Conservation (phyloP, 1,139 yeast genomes). For the Hyphopichia fennica region DNA sequence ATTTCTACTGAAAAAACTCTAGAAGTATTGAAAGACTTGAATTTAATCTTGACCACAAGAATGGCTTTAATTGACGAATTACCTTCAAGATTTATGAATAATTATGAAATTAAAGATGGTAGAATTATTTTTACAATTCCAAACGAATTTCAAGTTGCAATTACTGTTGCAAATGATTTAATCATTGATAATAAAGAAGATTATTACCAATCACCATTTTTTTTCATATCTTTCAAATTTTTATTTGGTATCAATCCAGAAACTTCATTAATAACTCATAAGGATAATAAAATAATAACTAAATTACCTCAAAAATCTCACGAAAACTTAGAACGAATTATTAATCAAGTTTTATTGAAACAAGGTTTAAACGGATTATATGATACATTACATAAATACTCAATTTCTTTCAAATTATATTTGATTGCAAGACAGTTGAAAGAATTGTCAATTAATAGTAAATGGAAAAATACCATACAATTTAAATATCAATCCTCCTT, state of each 20-base stretch:
- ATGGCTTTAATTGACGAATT: constrained; percentile 65
- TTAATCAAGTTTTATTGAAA: constrained; percentile 56
- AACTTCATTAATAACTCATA: constrained; percentile 31
- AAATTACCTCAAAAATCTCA: constrained; percentile 36
- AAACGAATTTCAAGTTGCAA: constrained; percentile 66
- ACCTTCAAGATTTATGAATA: constrained; percentile 57
- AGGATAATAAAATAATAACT: constrained; percentile 27
- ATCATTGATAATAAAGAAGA: constrained; percentile 51
- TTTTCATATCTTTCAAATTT: constrained; percentile 74
- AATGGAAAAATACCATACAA: constrained; percentile 67
- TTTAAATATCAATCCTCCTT: constrained; percentile 65
- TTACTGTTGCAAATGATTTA: constrained; percentile 57
- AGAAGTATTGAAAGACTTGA: constrained; percentile 65
- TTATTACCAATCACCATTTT: constrained; percentile 58
- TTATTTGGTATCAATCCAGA: constrained; percentile 49
- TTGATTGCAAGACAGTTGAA: constrained; percentile 66
- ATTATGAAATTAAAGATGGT: constrained; percentile 72
- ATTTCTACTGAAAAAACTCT: constrained; percentile 60
- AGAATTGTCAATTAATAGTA: constrained; percentile 48
- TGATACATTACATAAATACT: constrained; percentile 66
- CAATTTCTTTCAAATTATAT: constrained; percentile 73
- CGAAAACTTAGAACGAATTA: constrained; percentile 50
- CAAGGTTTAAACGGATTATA: constrained; percentile 62
- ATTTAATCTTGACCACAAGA: constrained; percentile 71
- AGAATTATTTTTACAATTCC: constrained; percentile 66